Evolutionary conservation across 495 filamentous ascomycete species (phyloP), one percentile per base, ranked within the genome.

Genomic region (Sabuloglossum arenarium): DNA sequence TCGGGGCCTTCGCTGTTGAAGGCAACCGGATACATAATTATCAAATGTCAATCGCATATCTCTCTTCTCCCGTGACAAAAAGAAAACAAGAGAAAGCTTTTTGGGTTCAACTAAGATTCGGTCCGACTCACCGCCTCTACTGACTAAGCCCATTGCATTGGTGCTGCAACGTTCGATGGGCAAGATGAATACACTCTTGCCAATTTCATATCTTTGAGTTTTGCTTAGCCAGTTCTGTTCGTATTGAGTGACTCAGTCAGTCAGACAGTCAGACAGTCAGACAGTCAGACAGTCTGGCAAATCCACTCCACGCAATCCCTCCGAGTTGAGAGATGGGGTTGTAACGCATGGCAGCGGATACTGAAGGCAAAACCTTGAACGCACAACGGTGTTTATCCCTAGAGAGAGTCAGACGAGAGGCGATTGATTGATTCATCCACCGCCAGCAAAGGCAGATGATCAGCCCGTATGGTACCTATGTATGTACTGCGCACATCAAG

Each of bases 11-110:
- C 3, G 45, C 12, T 49, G 45, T 28, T 5, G 21, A 21, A 49
- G 45, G 45, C 45, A 49, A 49, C n/a, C n/a, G n/a, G n/a, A 49
- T 49, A n/a, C 8, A 49, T 49, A 49, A 49, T 49, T 49, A 49
- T 49, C 45, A 49, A 6, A 49, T 49, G 45, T 25, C 45, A 49
- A 14, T 3, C 45, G n/a, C n/a, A n/a, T n/a, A n/a, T n/a, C n/a
- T n/a, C n/a, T n/a, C 19, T 12, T 16, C 14, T 39, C 3, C 6
- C 34, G 12, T 16, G 34, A 39, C n/a, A n/a, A n/a, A n/a, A n/a
- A n/a, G n/a, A 39, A 39, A 16, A 39, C 34, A 16, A 39, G 16
- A 39, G 16, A 39, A 39, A 39, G 34, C 16, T 39, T 39, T 39
- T 39, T 39, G 8, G 34, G 34, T 16, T 39, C 16, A n/a, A 24